phyloP scores from a whole-genome alignment of 768 basidiomycete genomes.

The Suillus fuscotomentosus region DNA sequence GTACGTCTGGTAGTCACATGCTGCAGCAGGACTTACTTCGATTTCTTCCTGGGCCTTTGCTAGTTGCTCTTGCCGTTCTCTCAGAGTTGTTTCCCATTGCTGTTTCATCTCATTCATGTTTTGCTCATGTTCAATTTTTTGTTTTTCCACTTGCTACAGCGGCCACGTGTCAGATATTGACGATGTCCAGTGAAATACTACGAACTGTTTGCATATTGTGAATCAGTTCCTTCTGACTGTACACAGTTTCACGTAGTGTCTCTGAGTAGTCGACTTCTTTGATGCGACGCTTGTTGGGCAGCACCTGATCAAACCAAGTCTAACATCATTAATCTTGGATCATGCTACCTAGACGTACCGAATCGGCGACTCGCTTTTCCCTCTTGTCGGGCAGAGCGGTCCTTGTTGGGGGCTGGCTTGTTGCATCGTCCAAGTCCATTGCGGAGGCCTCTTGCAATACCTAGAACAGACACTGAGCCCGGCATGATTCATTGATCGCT shows the following conservation, averaged over 20 bases:
- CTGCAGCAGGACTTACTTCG: not conserved
- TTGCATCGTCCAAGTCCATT: not conserved
- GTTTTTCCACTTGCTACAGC: not conserved
- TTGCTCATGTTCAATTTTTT: not conserved
- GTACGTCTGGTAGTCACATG: not conserved
- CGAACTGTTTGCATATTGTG: not conserved
- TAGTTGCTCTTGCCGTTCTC: not conserved
- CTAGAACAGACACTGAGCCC: not conserved
- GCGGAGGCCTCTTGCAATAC: not conserved
- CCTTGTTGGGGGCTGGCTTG: not conserved
- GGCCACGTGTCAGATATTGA: not conserved
- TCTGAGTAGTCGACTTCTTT: slow-evolving; percentile 7
- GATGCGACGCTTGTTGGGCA: not conserved
- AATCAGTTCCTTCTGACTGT: not conserved
- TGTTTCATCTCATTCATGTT: not conserved
- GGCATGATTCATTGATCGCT: not conserved
- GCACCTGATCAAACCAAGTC: not conserved
- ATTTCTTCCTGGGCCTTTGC: not conserved
- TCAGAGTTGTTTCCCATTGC: not conserved
- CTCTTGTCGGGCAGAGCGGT: not conserved
- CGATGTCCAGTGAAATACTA: not conserved
- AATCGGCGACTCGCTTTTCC: not conserved
- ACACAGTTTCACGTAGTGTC: not conserved
- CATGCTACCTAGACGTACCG: not conserved
- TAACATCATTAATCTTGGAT: not conserved